Evolutionary conservation across 768 basidiomycete species (phyloP), one percentile per base, ranked within the genome.

Genomic region (Boletus insuetus): DNA sequence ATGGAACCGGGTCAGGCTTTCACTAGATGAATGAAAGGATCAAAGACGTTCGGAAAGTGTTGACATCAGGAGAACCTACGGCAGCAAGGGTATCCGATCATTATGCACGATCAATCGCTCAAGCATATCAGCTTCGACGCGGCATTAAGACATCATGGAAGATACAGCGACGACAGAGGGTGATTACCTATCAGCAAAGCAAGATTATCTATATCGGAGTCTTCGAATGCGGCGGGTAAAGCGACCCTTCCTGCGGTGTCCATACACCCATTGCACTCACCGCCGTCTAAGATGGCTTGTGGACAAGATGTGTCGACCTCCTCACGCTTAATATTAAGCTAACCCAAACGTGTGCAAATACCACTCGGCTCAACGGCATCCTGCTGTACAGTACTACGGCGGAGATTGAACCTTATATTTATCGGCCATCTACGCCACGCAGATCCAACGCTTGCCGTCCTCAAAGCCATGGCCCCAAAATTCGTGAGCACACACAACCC

Each of bases 1-100:
- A 74, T 99, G 97, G 71, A 99, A 99, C 51, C 95, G 87, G 44
- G 97, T 98, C 59, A 99, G 80, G 60, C 87, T 85, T 77, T 92
- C 89, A 32, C 91, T 94, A 69, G 42, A 50, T 55, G 59, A 53
- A 59, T 16, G 14, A 51, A 64, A 46, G 56, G 53, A 67, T 64
- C 55, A 58, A 63, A 67, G 60, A 52, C 39, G 59, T 54, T 51
- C 46, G 38, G 42, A 58, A 56, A 34, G 51, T 3, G 47, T 55
- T 2, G 12, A 56, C 38, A 58, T 54, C 55, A 44, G 60, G 42
- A 59, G 45, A 54, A 78, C 83, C 64, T 78, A 93, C 84, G 93
- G 87, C 38, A 86, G 85, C 59, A 98, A 79, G 54, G 93, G 89
- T 72, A 99, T 94, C 69, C 83, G 85, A 78, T 99, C 96, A 79